Conservation (phyloP, 106 monocot genomes). For the Acanthochlamys bracteata region DNA sequence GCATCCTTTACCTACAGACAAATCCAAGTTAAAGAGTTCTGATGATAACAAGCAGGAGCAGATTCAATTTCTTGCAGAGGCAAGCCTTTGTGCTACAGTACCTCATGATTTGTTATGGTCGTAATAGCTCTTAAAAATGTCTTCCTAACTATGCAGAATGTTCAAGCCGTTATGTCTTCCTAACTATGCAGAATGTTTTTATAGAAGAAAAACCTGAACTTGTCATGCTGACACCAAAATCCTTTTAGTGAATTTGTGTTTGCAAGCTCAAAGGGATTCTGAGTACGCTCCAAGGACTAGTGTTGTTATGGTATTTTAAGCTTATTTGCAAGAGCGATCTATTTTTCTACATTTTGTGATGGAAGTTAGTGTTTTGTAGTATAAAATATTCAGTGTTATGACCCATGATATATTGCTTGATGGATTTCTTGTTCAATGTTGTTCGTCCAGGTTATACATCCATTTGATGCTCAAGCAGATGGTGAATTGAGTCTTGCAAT, state of each 20-base stretch:
- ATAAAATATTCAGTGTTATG: no score
- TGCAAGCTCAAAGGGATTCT: no score
- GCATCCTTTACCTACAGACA: constrained; percentile 12
- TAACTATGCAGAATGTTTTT: background rate
- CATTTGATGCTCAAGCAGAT: constrained; percentile 87
- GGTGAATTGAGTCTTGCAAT: constrained; percentile 68
- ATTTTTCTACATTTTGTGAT: no score
- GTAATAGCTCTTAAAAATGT: background rate
- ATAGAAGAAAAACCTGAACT: background rate
- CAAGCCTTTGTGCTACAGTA: constrained; percentile 20
- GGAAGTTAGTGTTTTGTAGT: no score
- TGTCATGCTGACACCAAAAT: no score
- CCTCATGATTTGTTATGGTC: background rate
- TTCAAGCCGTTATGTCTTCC: background rate
- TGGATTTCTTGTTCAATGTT: no score
- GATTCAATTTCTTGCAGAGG: constrained; percentile 52
- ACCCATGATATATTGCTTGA: no score
- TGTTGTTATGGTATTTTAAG: no score
- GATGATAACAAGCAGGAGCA: constrained; percentile 18
- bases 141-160: background rate
- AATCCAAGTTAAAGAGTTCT: constrained; percentile 12
- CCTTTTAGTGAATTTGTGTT: no score
- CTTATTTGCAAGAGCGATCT: no score
- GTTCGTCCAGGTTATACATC: constrained; percentile 72
- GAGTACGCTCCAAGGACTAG: no score